A percentile compares a stretch with the other conserved stretches of the same genome.
Evolutionary conservation across 2,329 filamentous ascomycete species (phyloP).

Genomic region (Cladosporium sp.): DNA sequence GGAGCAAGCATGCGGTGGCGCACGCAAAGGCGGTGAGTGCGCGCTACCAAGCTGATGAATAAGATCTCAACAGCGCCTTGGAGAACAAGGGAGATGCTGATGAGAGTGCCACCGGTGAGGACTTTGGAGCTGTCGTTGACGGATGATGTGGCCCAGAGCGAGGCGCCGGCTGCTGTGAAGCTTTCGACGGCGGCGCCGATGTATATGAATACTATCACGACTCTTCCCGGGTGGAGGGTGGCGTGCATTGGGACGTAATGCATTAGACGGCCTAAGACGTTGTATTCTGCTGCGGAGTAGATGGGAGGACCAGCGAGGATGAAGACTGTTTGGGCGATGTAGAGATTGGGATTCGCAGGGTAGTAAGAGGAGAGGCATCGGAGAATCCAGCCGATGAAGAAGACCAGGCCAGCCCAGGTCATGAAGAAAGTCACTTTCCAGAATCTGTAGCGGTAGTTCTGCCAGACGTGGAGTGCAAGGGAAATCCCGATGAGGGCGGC

Average conservation of each 20-base stretch:
- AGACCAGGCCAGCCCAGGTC: slow-evolving; percentile 18
- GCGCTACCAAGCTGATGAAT: slow-evolving; percentile 42
- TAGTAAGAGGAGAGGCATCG: slow-evolving; percentile 49
- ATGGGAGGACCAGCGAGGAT: slow-evolving; percentile 43
- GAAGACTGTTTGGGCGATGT: slow-evolving; percentile 41
- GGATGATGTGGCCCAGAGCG: slow-evolving; percentile 36
- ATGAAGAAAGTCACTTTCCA: slow-evolving; percentile 20
- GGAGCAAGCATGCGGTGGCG: slow-evolving; percentile 34
- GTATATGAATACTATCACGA: slow-evolving; percentile 54
- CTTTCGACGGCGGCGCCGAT: slow-evolving; percentile 47
- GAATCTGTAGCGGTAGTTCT: slow-evolving; percentile 36
- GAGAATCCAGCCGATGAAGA: slow-evolving; percentile 48
- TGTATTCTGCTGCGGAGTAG: slow-evolving; percentile 56
- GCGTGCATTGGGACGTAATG: slow-evolving; percentile 56
- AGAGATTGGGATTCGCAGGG: slow-evolving; percentile 42
- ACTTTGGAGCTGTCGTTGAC: not conserved
- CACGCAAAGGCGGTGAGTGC: slow-evolving; percentile 42
- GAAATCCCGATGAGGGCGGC: slow-evolving; percentile 44
- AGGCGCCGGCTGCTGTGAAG: slow-evolving; percentile 47
- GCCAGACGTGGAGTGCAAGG: slow-evolving; percentile 44
- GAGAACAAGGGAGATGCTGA: slow-evolving; percentile 45
- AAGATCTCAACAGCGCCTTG: slow-evolving; percentile 44
- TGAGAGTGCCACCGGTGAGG: slow-evolving; percentile 18
- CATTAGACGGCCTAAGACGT: slow-evolving; percentile 53
- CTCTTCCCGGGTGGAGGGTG: slow-evolving; percentile 50